Percentiles rank a stretch among this genome's conserved stretches.
phyloP scores from a whole-genome alignment of 2,329 filamentous ascomycete genomes.

The Trichophyton benhamiae region DNA sequence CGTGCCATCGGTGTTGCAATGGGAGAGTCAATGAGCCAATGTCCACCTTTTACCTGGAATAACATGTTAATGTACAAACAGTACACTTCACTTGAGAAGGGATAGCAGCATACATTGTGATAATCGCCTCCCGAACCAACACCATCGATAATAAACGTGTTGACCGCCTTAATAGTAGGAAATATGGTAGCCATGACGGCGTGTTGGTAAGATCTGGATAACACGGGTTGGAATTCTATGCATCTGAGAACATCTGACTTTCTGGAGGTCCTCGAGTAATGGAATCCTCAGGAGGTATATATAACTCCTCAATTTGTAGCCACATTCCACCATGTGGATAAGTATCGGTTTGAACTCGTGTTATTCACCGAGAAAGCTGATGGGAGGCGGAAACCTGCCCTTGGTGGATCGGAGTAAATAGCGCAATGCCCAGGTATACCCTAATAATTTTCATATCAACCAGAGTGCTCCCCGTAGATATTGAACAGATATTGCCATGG shows the following conservation, averaged over 20 bases:
- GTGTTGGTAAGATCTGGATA: neutral
- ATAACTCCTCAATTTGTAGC: neutral
- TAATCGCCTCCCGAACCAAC: slow-evolving; percentile 47
- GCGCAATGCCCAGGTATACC: neutral
- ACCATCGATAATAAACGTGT: slow-evolving; percentile 36
- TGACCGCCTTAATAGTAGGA: slow-evolving; percentile 35
- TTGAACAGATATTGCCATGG: neutral
- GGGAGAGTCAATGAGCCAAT: slow-evolving; percentile 79
- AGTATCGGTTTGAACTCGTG: neutral
- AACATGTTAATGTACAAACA: neutral
- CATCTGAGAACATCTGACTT: too few relatives aligned
- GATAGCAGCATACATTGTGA: slow-evolving; percentile 65
- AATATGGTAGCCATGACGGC: slow-evolving; percentile 18
- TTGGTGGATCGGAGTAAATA: neutral
- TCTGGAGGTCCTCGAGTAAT: too few relatives aligned
- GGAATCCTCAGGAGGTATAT: neutral
- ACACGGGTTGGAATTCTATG: neutral
- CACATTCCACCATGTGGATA: neutral
- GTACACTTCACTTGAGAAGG: neutral
- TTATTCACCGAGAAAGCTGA: neutral
- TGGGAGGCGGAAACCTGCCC: neutral
- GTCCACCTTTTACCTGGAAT: slow-evolving; percentile 34
- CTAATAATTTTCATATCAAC: neutral
- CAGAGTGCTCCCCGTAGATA: neutral
- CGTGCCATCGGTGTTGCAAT: slow-evolving; percentile 87